Base-by-base conservation (phyloP, 768 basidiomycete species). In the Pleurotus djamor region DNA sequence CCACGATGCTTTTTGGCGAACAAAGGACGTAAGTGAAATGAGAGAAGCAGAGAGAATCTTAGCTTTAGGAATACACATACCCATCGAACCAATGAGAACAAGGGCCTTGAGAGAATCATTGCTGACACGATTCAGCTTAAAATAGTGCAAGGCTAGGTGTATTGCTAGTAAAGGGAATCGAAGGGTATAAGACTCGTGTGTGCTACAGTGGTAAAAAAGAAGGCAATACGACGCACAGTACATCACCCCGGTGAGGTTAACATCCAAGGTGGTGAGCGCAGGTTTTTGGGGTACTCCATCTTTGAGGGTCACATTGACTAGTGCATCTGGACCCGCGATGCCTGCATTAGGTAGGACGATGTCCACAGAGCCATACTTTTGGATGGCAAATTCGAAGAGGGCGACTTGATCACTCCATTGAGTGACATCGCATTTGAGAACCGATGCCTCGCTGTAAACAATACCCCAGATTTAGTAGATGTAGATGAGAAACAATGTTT, bases 301-400 rank as follows among this genome's bases (percentile, higher is more conserved):
- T 60, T 73, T 62, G 59, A 77, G 69, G 13, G 61, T 60, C 28
- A 75, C 64, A 13, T 58, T 63, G 28, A 67, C 65, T 57, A 78
- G 75, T 4, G 60, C 38, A 10, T 72, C 74, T 5, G 62, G 43
- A 64, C 81, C 80, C 28, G 67, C 59, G 17, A 82, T 70, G 13
- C 82, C 83, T 21, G 82, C 82, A 61, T 81, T 82, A 14, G 82
- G 76, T 16, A 83, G 81, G 58, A 85, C 84, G 52, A 84, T 69
- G 61, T 85, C 83, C 4, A 86, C 81, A 1, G 77, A 65, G 47
- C 79, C 81, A 64, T 74, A 84, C 52, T 67, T 73, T 28, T 72
- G 60, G 17, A 81, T 69, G 3, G 82, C 81, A 34, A 77, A 66
- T 57, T 83, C 80, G 61, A 85, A 86, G 64, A 85, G 61, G 3